phyloP scores from a whole-genome alignment of 768 basidiomycete species.

The Pleurotus tuber-regium region DNA sequence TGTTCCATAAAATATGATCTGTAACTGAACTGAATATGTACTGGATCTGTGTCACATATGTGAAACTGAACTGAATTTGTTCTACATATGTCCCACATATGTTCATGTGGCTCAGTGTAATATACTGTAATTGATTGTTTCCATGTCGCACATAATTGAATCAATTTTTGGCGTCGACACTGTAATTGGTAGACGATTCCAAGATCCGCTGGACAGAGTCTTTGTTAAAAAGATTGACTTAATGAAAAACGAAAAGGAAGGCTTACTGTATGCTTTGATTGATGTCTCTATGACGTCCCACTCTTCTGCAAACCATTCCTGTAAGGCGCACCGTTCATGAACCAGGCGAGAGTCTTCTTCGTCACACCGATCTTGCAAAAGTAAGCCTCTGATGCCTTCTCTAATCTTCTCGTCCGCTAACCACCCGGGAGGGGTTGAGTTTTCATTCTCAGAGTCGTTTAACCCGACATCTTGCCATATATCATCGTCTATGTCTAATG shows the following conservation, averaged over 20 bases:
- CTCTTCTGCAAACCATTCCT: slow-evolving; percentile 25
- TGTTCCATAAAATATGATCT: too few species aligned
- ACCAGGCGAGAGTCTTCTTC: slow-evolving; percentile 25
- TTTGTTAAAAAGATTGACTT: neutral
- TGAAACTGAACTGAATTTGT: too few species aligned
- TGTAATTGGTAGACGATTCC: neutral
- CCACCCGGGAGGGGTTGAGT: too few species aligned
- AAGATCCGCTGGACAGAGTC: neutral
- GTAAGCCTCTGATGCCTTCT: slow-evolving; percentile 26
- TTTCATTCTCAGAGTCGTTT: neutral
- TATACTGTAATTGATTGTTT: too few species aligned
- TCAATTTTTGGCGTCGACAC: neutral
- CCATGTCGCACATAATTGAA: neutral
- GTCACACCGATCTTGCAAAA: slow-evolving; percentile 22
- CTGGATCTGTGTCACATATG: too few species aligned
- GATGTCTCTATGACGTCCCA: slow-evolving; percentile 16
- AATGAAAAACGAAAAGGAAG: neutral
- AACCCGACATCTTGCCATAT: slow-evolving; percentile 18
- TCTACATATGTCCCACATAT: too few species aligned
- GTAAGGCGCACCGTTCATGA: slow-evolving; percentile 17
- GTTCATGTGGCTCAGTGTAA: too few species aligned
- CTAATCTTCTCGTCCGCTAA: too few species aligned
- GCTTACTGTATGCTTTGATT: neutral
- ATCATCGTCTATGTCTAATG: slow-evolving; percentile 34
- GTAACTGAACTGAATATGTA: too few species aligned